phyloP scores from a whole-genome alignment of 1,284 basidiomycete genomes.

The Cutaneotrichosporon sp. region DNA sequence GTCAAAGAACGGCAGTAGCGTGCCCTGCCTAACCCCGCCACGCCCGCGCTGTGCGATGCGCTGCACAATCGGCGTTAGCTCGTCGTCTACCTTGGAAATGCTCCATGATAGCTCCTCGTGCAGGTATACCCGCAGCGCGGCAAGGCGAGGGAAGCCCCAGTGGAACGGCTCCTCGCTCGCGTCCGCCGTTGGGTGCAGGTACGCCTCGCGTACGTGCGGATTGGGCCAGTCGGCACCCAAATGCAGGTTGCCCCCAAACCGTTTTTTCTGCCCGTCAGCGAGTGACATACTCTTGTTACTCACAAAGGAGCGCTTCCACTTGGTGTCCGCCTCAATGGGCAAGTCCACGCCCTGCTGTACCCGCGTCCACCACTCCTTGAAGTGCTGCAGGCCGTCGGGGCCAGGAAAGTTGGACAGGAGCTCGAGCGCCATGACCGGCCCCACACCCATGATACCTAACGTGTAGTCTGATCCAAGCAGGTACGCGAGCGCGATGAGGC shows the following conservation, averaged over 20 bases:
- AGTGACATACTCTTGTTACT: constrained; percentile 43
- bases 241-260: constrained; percentile 71
- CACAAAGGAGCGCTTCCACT: constrained; percentile 79
- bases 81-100: constrained; percentile 80
- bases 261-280: constrained; percentile 64
- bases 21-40: constrained; percentile 60
- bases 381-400: constrained; percentile 71
- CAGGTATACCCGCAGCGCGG: constrained; percentile 80
- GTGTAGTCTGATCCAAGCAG: constrained; percentile 96
- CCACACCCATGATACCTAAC: constrained; percentile 89
- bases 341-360: constrained; percentile 88
- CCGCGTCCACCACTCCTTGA: constrained; percentile 90
- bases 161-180: constrained; percentile 89
- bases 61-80: constrained; percentile 88
- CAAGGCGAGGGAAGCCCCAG: constrained; percentile 94
- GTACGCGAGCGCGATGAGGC: constrained; percentile 83
- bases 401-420: constrained; percentile 85
- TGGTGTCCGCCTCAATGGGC: constrained; percentile 62
- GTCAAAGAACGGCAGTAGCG: constrained; percentile 56
- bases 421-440: constrained; percentile 95
- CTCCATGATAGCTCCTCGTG: constrained; percentile 81
- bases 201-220: constrained; percentile 80
- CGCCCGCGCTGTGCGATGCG: constrained; percentile 69
- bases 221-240: constrained; percentile 83
- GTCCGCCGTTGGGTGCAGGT: constrained; percentile 85